Evolutionary conservation across 176 grass and related monocot species (phyloP).

Genomic region (Triticum monococcum): DNA sequence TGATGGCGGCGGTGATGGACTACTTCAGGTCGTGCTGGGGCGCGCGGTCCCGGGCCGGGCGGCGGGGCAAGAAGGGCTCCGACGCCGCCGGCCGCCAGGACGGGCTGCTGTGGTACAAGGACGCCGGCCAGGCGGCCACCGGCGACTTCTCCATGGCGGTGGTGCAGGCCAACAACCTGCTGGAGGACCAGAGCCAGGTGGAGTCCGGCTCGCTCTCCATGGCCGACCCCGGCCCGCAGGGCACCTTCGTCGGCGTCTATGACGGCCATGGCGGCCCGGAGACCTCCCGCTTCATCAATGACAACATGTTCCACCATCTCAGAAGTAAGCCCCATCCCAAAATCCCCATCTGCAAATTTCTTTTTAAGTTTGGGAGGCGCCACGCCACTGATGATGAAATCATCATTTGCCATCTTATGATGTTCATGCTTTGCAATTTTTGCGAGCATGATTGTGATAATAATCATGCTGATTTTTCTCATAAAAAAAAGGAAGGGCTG

Average conservation of each 20-base stretch:
- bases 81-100: conserved; percentile 56
- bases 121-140: conserved; percentile 51
- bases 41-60: conserved; percentile 32
- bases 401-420: neutral
- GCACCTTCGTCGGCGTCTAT: conserved; percentile 82
- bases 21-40: conserved; percentile 76
- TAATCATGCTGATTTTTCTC: neutral
- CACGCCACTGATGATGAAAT: conserved; percentile 19
- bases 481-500: neutral
- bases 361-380: neutral
- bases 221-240: conserved; percentile 46
- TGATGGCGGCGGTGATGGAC: conserved; percentile 56
- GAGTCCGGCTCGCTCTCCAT: conserved; percentile 68
- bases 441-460: neutral
- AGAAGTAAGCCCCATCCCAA: conserved; percentile 53
- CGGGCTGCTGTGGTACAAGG: conserved; percentile 92
- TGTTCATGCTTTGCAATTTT: conserved; percentile 1
- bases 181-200: conserved; percentile 86
- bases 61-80: conserved; percentile 43
- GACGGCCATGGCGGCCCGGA: conserved; percentile 86
- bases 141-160: conserved; percentile 96
- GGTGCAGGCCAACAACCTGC: conserved; percentile 86
- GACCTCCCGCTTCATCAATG: conserved; percentile 67
- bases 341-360: neutral
- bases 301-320: conserved; percentile 78